Evolutionary conservation across 345 rosid species (phyloP).

Genomic region (Linum trigynum): DNA sequence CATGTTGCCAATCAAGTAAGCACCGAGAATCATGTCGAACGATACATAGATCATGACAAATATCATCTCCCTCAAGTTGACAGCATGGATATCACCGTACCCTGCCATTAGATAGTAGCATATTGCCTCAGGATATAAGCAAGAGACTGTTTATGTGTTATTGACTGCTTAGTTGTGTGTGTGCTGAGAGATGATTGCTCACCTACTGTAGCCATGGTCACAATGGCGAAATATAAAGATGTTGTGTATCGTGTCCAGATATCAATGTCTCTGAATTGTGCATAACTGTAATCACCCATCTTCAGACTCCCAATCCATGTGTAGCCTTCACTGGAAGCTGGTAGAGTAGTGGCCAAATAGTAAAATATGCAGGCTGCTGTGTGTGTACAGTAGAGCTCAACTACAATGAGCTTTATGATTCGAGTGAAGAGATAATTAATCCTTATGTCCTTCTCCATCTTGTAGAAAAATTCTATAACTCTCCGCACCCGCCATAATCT

Average conservation of each 20-base stretch:
- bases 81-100: constrained; percentile 97
- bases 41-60: constrained; percentile 85
- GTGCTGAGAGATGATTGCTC: constrained; percentile 17
- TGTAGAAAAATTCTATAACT: constrained; percentile 40
- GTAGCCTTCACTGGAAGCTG: constrained; percentile 51
- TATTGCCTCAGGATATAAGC: neutral
- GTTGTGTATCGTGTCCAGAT: constrained; percentile 76
- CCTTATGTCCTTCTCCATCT: constrained; percentile 66
- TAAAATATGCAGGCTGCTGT: constrained; percentile 89
- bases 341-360: constrained; percentile 72
- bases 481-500: constrained; percentile 60
- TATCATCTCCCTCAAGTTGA: constrained; percentile 94
- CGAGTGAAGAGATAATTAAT: constrained; percentile 64
- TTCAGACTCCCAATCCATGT: constrained; percentile 89
- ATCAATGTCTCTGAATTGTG: constrained; percentile 62
- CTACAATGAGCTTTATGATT: constrained; percentile 63
- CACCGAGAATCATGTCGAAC: constrained; percentile 94
- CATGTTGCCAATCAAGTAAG: constrained; percentile 94
- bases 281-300: constrained; percentile 66
- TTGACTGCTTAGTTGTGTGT: neutral
- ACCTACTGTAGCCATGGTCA: constrained; percentile 93
- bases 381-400: constrained; percentile 79
- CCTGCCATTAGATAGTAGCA: constrained; percentile 36
- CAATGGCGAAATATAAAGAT: constrained; percentile 70
- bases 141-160: neutral